Base-by-base conservation (phyloP, 2,329 filamentous ascomycete genomes). In the Coniochaeta prunicola region DNA sequence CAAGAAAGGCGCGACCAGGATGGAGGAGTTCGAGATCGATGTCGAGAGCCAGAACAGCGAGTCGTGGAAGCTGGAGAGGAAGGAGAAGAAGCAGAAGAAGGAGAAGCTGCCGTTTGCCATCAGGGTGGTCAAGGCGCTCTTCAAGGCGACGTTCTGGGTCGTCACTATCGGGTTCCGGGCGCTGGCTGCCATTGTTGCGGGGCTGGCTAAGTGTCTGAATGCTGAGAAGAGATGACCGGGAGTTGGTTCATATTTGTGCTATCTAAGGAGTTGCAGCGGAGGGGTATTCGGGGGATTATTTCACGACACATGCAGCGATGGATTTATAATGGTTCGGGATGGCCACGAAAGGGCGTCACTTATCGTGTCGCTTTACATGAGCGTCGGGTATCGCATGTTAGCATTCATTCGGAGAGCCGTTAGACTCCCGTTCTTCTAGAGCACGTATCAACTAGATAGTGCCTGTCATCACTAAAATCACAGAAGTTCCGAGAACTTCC, bases 21-120 rank as follows among this genome's bases (percentile, higher is more conserved):
- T 82, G 67, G 81, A 86, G 63, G 78, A 81, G 64, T 81, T 86
- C 59, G 85, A 83, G 68, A 72, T 87, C 38, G 85, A 88, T 63
- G 69, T 88, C 5, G 85, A 87, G 71, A 87, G 84, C 67, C 85
- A 87, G 70, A 73, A 76, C 7, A 77, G 76, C 57, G 80, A 77
- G 62, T 65, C 77, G 17, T 70, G 71, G 56, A 73, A 77, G 65
- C 67, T 73, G 62, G 68, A 73, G 42, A 66, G 69, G 57, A 74
- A 74, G 63, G 67, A 70, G 12, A 68, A 70, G 33, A 73, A 36
- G 31, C 28, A 33, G 28, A 54, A 54, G 19, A 71, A 75, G 53
- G 77, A 82, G 30, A 78, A 80, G 67, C 64, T 82, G 64, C 82
- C 81, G 0, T 79, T 78, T 62, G 67, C 76, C 58, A 70, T 78